phyloP scores from a whole-genome alignment of 495 filamentous ascomycete species.

The Aspergillus sclerotioniger region DNA sequence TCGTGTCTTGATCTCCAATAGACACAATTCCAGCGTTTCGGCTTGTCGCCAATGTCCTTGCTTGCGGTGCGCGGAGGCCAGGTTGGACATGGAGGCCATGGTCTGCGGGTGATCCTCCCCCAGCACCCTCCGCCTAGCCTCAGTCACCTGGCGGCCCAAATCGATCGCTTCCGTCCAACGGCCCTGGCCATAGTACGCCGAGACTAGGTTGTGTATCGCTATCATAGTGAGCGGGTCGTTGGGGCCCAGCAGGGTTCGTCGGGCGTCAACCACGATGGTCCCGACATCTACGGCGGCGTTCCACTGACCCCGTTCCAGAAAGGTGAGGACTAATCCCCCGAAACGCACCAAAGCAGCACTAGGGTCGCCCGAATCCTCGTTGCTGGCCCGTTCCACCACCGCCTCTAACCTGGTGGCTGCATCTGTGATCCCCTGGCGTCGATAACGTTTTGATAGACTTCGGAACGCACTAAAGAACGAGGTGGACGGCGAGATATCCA shows the following conservation, averaged over 20 bases:
- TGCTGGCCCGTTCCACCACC: neutral
- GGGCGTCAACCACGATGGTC: conserved; percentile 1
- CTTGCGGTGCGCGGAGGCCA: conserved; percentile 25
- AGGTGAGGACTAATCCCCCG: conserved; percentile 8
- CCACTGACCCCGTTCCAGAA: conserved; percentile 7
- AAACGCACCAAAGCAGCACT: neutral
- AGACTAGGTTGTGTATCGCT: conserved; percentile 17
- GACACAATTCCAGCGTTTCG: conserved; percentile 24
- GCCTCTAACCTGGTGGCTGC: neutral
- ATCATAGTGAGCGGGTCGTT: conserved; percentile 19
- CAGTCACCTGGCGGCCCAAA: conserved; percentile 23
- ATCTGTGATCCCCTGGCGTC: neutral
- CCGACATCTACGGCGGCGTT: conserved; percentile 8
- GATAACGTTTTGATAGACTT: neutral
- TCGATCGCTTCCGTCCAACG: conserved; percentile 19
- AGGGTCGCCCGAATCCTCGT: neutral
- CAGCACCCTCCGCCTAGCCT: conserved; percentile 14
- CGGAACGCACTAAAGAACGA: neutral
- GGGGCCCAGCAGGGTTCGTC: conserved; percentile 11
- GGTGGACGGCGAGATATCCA: neutral
- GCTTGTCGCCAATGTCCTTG: conserved; percentile 33
- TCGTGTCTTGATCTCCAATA: conserved; percentile 20
- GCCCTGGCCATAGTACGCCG: conserved; percentile 17
- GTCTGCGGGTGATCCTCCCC: conserved; percentile 31
- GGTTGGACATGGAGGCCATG: conserved; percentile 25